phyloP scores from a whole-genome alignment of 1,139 yeast genomes.

The Casaregolazyma suthepensis region DNA sequence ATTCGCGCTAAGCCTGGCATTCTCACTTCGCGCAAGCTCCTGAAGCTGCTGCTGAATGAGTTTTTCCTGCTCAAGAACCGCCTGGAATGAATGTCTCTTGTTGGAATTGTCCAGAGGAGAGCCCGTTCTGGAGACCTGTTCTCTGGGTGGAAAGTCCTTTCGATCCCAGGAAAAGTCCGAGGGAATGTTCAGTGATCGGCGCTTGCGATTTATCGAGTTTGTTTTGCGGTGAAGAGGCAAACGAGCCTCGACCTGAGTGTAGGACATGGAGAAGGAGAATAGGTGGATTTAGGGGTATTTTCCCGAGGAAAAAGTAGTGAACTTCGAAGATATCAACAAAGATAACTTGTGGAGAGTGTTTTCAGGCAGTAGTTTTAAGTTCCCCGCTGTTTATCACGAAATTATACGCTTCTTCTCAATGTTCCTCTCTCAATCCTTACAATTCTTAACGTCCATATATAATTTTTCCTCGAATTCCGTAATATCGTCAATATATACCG shows the following conservation, averaged over 20 bases:
- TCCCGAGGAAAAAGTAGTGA: not conserved
- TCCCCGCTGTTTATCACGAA: not conserved
- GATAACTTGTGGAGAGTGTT: not conserved
- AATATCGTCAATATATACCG: no score
- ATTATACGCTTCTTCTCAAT: not conserved
- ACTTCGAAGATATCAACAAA: not conserved
- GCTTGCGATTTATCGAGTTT: slow-evolving; percentile 13
- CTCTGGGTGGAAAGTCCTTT: not conserved
- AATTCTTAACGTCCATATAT: not conserved
- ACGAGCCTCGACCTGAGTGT: not conserved
- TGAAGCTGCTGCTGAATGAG: slow-evolving; percentile 28
- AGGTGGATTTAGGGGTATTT: not conserved
- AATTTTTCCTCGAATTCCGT: not conserved
- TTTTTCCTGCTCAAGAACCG: slow-evolving; percentile 24
- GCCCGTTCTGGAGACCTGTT: not conserved
- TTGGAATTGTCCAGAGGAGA: not conserved
- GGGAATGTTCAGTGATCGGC: slow-evolving; percentile 21
- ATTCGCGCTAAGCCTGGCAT: slow-evolving; percentile 22
- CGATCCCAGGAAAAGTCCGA: slow-evolving; percentile 10
- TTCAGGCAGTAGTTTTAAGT: not conserved
- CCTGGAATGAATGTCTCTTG: slow-evolving; percentile 16
- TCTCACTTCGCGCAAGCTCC: slow-evolving; percentile 30
- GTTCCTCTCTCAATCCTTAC: not conserved
- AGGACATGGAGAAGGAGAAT: not conserved
- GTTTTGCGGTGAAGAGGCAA: not conserved